Conservation (phyloP, 805 yeast species). For the Candida boidinii region DNA sequence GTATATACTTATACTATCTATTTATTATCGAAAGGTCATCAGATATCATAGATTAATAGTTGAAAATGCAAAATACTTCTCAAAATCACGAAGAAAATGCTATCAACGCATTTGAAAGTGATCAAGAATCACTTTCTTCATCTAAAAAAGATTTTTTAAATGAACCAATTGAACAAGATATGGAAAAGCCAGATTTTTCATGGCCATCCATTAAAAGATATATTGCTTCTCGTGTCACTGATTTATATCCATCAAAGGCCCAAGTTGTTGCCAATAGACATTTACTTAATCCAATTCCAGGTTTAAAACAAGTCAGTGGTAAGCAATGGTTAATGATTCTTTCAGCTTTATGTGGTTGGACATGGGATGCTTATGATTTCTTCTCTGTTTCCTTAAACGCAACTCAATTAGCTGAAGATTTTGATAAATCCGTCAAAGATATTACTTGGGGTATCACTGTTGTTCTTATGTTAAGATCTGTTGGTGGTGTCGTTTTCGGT, state of each 20-base stretch:
- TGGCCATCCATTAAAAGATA: constrained; percentile 26
- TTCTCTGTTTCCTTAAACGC: constrained; percentile 49
- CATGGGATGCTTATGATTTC: constrained; percentile 61
- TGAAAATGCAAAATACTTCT: too few relatives aligned
- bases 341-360: constrained; percentile 51
- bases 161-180: too few relatives aligned
- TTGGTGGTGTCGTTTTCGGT: constrained; percentile 59
- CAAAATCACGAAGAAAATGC: too few relatives aligned
- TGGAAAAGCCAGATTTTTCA: constrained; percentile 23
- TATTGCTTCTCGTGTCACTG: constrained; percentile 36
- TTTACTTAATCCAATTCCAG: constrained; percentile 56
- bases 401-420: constrained; percentile 34
- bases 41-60: too few relatives aligned
- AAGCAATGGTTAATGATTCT: constrained; percentile 50
- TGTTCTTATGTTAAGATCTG: constrained; percentile 60
- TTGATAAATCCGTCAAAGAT: constrained; percentile 36
- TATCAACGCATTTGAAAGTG: too few relatives aligned
- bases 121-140: too few relatives aligned
- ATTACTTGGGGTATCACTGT: constrained; percentile 62
- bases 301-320: constrained; percentile 36
- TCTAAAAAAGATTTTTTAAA: too few relatives aligned
- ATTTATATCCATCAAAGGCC: constrained; percentile 40
- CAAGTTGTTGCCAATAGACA: constrained; percentile 26
- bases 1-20: too few relatives aligned
- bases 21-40: too few relatives aligned